A percentile compares a stretch with the other conserved stretches of the same genome.
These are phyloP conservation scores for Eucommia ulmoides DNA, from an alignment of 257 asterid species.

Conservation along the genomic window DNA sequence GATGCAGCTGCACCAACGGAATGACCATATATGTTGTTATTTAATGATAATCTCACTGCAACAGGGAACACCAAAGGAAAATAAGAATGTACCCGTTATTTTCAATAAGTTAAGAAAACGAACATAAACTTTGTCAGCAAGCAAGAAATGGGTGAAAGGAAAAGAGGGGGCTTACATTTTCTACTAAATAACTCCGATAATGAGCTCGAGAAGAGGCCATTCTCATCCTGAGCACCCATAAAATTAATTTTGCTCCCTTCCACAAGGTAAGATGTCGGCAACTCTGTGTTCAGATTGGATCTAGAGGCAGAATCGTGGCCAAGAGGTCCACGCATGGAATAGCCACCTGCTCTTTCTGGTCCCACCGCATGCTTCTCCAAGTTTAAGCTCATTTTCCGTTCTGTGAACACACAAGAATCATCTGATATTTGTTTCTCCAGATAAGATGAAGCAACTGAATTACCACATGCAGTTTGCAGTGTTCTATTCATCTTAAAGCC, in stretches of 20 bases:
- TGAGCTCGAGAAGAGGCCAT: slow-evolving; percentile 91
- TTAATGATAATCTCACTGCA: slow-evolving; percentile 74
- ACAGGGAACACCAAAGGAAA: background rate
- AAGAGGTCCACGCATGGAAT: slow-evolving; percentile 64
- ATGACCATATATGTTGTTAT: slow-evolving; percentile 45
- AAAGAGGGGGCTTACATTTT: slow-evolving; percentile 44
- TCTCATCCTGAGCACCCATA: slow-evolving; percentile 65
- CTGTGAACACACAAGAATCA: slow-evolving; percentile 53
- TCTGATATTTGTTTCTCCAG: slow-evolving; percentile 34
- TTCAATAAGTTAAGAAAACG: no score
- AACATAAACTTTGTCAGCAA: no score
- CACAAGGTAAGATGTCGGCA: slow-evolving; percentile 35
- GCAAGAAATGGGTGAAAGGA: slow-evolving; percentile 4
- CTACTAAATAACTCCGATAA: slow-evolving; percentile 70
- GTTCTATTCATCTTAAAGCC: slow-evolving; percentile 50
- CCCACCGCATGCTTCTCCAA: slow-evolving; percentile 46
- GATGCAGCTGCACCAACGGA: slow-evolving; percentile 55
- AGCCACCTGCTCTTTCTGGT: slow-evolving; percentile 46
- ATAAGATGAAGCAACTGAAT: slow-evolving; percentile 35
- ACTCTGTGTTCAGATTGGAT: slow-evolving; percentile 31
- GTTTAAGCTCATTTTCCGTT: slow-evolving; percentile 32
- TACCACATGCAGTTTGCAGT: slow-evolving; percentile 23
- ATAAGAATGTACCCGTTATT: no score
- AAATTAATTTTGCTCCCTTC: slow-evolving; percentile 52
- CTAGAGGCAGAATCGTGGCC: slow-evolving; percentile 47